Percentiles rank a stretch among this genome's conserved stretches.
Evolutionary conservation across 2,329 filamentous ascomycete species (phyloP).

Genomic region (Aureobasidium namibiae): DNA sequence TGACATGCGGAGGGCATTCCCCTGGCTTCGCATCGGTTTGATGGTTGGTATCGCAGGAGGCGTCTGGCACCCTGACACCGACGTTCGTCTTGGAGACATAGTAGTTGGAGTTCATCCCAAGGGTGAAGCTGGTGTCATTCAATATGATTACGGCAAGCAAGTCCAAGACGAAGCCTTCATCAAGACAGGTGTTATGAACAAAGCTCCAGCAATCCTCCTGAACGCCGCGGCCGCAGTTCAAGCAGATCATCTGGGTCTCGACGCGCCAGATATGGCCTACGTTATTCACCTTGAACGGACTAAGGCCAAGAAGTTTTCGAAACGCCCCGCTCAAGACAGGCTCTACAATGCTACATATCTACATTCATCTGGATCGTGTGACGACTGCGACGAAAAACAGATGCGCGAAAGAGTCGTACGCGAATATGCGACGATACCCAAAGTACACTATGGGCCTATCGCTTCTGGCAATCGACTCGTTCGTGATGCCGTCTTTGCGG

Average conservation of each 20-base stretch:
- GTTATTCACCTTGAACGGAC: neutral
- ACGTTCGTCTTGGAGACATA: slow-evolving; percentile 21
- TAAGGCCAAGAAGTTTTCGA: neutral
- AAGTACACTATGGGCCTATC: slow-evolving; percentile 16
- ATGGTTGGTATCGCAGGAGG: slow-evolving; percentile 20
- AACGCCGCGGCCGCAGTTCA: too few species aligned
- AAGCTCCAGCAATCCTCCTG: slow-evolving; percentile 14
- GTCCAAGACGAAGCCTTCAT: slow-evolving; percentile 1
- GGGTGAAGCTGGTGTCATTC: slow-evolving; percentile 19
- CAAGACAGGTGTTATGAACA: slow-evolving; percentile 15
- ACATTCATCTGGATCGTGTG: neutral
- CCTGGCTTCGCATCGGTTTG: neutral
- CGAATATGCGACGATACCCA: neutral
- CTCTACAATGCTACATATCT: neutral
- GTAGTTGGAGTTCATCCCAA: slow-evolving; percentile 18
- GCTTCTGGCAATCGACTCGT: slow-evolving; percentile 16
- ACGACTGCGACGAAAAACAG: neutral
- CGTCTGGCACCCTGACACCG: slow-evolving; percentile 6
- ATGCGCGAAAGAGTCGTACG: neutral
- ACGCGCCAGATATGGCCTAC: neutral
- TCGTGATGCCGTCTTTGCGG: slow-evolving; percentile 9
- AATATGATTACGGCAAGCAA: slow-evolving; percentile 20
- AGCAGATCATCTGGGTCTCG: too few species aligned
- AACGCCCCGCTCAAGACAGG: neutral
- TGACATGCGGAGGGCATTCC: slow-evolving; percentile 15